Conservation (phyloP, 148 eudicot genomes). For the Chenopodium quinoa region DNA sequence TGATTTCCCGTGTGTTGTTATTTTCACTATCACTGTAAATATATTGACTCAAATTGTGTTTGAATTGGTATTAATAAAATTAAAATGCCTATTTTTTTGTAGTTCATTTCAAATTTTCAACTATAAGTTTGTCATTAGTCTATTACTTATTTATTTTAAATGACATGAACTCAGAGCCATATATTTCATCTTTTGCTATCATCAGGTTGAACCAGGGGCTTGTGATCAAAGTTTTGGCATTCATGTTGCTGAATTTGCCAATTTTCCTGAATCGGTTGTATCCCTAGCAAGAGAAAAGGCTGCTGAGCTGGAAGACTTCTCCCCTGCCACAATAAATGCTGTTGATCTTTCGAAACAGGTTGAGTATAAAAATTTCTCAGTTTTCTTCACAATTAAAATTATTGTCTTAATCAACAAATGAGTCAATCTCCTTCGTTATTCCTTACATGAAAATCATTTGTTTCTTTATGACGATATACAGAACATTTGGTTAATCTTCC, state of each 20-base stretch:
- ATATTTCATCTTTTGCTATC: slow-evolving; percentile 9
- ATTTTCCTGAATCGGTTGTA: slow-evolving; percentile 87
- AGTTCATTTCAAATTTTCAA: not conserved
- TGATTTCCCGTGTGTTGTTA: not conserved
- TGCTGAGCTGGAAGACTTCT: slow-evolving; percentile 94
- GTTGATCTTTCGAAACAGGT: slow-evolving; percentile 59
- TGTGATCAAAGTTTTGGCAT: slow-evolving; percentile 99
- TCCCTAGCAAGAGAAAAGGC: slow-evolving; percentile 95
- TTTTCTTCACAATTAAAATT: not conserved
- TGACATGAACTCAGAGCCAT: no score
- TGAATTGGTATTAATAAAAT: not conserved
- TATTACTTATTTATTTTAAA: no score
- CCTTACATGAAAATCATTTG: not conserved
- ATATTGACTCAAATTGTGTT: not conserved
- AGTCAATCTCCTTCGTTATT: not conserved
- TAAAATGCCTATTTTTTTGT: not conserved
- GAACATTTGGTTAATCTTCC: no score
- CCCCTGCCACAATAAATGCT: slow-evolving; percentile 49
- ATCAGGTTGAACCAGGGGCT: slow-evolving; percentile 93
- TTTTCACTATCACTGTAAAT: not conserved
- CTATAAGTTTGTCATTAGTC: no score
- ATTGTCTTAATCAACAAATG: not conserved
- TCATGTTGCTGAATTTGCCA: slow-evolving; percentile 98
- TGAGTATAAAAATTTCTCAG: not conserved
- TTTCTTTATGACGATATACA: not conserved